A percentile compares a stretch with the other conserved stretches of the same genome.
These are phyloP conservation scores for Coniferiporia sulphurascens DNA, from an alignment of 1,284 basidiomycete genomes.

Conservation along the genomic window DNA sequence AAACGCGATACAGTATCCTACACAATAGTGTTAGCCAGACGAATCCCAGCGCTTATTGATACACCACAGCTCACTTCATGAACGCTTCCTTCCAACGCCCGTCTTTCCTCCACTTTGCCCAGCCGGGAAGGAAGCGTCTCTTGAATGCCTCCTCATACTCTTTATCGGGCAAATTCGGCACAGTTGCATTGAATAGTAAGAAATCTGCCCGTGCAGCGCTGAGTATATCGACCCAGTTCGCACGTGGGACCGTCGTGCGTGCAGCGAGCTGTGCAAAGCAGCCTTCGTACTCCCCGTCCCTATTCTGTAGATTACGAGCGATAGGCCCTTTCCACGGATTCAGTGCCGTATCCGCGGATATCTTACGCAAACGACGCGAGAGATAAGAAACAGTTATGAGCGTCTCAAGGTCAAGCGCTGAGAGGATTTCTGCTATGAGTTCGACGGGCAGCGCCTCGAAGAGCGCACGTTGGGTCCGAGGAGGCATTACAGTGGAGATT, in stretches of 20 bases:
- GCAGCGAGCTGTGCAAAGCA: constrained; percentile 54
- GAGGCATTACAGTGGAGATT: background rate
- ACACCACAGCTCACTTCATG: constrained; percentile 40
- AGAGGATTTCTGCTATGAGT: constrained; percentile 65
- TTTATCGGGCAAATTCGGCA: constrained; percentile 55
- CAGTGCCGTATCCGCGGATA: constrained; percentile 55
- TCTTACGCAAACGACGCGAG: constrained; percentile 48
- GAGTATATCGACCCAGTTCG: constrained; percentile 72
- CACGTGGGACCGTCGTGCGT: constrained; percentile 55
- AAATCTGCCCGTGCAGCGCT: constrained; percentile 52
- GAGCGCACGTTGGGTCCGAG: background rate
- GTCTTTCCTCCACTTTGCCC: constrained; percentile 63
- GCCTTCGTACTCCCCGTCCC: constrained; percentile 38
- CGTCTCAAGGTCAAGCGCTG: constrained; percentile 57
- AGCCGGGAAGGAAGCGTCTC: constrained; percentile 65
- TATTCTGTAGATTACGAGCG: constrained; percentile 44
- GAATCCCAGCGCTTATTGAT: background rate
- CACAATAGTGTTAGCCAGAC: constrained; percentile 9
- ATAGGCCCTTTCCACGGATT: constrained; percentile 74
- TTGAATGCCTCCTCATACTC: constrained; percentile 72
- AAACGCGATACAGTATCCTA: constrained; percentile 56
- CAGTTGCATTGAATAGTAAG: constrained; percentile 58
- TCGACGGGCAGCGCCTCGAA: constrained; percentile 64
- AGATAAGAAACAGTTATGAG: constrained; percentile 54
- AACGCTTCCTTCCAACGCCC: constrained; percentile 54